These are phyloP conservation scores for Termitomyces sp. DNA, from an alignment of 768 basidiomycete species.

Conservation along the genomic window DNA sequence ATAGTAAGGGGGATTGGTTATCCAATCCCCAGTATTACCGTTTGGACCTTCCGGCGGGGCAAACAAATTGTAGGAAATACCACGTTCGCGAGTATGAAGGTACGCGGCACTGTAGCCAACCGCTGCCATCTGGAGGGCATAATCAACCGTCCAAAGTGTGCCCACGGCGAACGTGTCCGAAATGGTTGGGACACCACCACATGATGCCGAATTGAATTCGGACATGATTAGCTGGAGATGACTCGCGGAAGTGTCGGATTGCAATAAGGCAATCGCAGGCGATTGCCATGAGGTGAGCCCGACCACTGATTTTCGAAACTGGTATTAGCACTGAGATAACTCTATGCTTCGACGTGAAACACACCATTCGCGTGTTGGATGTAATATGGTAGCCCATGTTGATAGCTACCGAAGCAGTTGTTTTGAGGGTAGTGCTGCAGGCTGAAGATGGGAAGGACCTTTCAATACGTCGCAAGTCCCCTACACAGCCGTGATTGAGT, in stretches of 20 bases:
- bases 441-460: constrained; percentile 17
- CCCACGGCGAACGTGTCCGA: constrained; percentile 50
- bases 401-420: constrained; percentile 34
- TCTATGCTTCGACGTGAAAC: constrained; percentile 7
- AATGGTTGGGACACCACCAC: constrained; percentile 46
- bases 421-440: constrained; percentile 54
- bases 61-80: constrained; percentile 50
- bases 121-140: constrained; percentile 47
- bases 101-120: constrained; percentile 46
- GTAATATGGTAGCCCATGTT: constrained; percentile 39
- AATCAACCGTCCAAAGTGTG: constrained; percentile 49
- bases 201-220: constrained; percentile 52
- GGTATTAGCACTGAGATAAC: neutral
- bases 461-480: neutral
- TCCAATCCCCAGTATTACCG: constrained; percentile 36
- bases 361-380: constrained; percentile 43
- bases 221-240: constrained; percentile 42
- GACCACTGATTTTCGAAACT: constrained; percentile 25
- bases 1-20: constrained; percentile 47
- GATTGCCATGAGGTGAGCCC: constrained; percentile 42
- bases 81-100: constrained; percentile 51
- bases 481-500: neutral
- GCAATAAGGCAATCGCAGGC: constrained; percentile 32
- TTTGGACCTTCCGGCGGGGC: constrained; percentile 34
- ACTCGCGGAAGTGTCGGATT: constrained; percentile 24